Evolutionary conservation across 768 basidiomycete species (phyloP).

Genomic region (Asterophora parasitica): DNA sequence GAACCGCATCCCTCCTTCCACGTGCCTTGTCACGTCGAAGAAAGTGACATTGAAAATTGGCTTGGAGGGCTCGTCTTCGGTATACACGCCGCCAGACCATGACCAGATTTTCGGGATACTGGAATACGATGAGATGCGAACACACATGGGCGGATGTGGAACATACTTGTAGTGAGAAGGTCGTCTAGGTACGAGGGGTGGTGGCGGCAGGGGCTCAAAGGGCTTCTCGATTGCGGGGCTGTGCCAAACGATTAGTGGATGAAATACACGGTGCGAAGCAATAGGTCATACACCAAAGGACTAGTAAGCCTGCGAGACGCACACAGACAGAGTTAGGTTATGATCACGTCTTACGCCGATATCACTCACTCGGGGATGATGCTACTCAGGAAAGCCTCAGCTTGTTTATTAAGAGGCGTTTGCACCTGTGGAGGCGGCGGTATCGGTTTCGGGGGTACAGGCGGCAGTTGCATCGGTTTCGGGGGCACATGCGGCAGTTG

Average conservation of each 20-base stretch:
- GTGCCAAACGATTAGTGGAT: neutral
- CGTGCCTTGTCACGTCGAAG: slow-evolving; percentile 37
- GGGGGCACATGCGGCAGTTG: neutral
- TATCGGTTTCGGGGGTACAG: no score
- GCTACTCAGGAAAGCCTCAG: slow-evolving; percentile 12
- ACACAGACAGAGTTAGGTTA: neutral
- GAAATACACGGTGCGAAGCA: neutral
- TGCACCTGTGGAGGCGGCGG: no score
- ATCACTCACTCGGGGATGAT: slow-evolving; percentile 19
- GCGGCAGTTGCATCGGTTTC: no score
- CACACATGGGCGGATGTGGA: neutral
- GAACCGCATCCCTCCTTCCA: slow-evolving; percentile 41
- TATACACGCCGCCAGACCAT: slow-evolving; percentile 56
- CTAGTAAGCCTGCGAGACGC: slow-evolving; percentile 26
- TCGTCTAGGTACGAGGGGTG: slow-evolving; percentile 13
- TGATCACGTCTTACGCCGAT: neutral
- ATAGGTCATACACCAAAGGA: slow-evolving; percentile 26
- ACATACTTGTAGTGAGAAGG: slow-evolving; percentile 19
- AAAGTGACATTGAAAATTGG: slow-evolving; percentile 47
- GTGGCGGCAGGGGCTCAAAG: slow-evolving; percentile 21
- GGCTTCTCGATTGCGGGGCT: slow-evolving; percentile 21
- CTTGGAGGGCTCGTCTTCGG: slow-evolving; percentile 34
- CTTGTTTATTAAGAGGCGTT: neutral
- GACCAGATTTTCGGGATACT: slow-evolving; percentile 61
- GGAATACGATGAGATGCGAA: slow-evolving; percentile 5